These are phyloP conservation scores for Larix kaempferi DNA, from an alignment of 75 land plant species.

Conservation along the genomic window DNA sequence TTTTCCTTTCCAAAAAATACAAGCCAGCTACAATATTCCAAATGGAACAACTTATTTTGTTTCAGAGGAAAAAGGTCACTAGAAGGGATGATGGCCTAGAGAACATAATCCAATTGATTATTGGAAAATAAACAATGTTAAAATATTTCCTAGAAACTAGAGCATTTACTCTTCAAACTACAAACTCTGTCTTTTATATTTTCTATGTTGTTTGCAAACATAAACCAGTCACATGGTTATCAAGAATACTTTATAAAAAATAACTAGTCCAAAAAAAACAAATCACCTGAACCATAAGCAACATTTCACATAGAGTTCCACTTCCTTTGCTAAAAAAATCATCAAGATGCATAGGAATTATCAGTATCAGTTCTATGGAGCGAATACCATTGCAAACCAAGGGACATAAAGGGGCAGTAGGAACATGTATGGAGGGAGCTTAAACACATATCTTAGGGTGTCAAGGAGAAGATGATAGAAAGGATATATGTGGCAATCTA, in stretches of 20 bases:
- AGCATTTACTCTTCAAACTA: neutral
- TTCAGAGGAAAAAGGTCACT: neutral
- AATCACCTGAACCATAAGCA: conserved; percentile 96
- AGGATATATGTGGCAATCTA: too few relatives aligned
- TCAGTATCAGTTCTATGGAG: too few relatives aligned
- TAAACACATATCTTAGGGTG: too few relatives aligned
- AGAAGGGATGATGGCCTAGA: neutral
- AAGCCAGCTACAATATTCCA: neutral
- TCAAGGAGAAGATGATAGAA: too few relatives aligned
- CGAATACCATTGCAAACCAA: too few relatives aligned
- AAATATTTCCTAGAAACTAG: too few relatives aligned
- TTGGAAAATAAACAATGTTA: neutral
- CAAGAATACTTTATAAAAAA: neutral
- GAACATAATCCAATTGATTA: too few relatives aligned
- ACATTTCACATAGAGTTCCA: conserved; percentile 99
- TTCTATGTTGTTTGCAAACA: too few relatives aligned
- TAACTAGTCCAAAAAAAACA: neutral
- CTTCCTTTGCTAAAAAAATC: conserved; percentile 97
- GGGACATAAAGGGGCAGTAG: too few relatives aligned
- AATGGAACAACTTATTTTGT: neutral
- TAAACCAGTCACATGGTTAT: neutral
- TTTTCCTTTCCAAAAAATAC: neutral
- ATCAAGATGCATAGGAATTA: conserved; percentile 98
- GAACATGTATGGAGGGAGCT: too few relatives aligned
- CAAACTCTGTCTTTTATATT: neutral